Evolutionary conservation across 2,329 filamentous ascomycete species (phyloP).

Genomic region (Herpomyces periplanetae): DNA sequence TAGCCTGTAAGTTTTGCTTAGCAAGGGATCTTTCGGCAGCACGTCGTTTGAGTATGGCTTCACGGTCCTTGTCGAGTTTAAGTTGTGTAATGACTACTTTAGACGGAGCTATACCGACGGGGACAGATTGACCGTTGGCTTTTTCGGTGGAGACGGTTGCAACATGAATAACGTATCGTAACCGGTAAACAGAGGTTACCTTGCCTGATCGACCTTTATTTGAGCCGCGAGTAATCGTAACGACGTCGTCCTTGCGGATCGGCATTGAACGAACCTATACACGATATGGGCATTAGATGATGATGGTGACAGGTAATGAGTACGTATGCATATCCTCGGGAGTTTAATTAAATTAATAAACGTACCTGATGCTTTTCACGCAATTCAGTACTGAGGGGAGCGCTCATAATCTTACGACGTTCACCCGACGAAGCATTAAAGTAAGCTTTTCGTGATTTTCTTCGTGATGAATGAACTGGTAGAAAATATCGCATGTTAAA

Average conservation of each 20-base stretch:
- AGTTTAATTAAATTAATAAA: slow-evolving; percentile 1
- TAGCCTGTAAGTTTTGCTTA: too few species aligned
- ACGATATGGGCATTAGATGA: too few species aligned
- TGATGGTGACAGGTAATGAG: slow-evolving; percentile 1
- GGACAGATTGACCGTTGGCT: slow-evolving; percentile 78
- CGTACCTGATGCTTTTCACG: slow-evolving; percentile 94
- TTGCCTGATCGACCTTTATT: slow-evolving; percentile 98
- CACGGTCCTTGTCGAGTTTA: slow-evolving; percentile 85
- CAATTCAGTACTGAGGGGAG: slow-evolving; percentile 78
- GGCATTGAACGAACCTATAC: slow-evolving; percentile 67
- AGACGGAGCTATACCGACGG: slow-evolving; percentile 69
- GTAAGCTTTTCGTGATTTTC: slow-evolving; percentile 97
- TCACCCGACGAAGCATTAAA: slow-evolving; percentile 77
- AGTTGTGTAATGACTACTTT: slow-evolving; percentile 97
- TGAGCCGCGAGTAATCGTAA: slow-evolving; percentile 55
- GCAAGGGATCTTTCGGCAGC: too few species aligned
- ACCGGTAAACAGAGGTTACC: slow-evolving; percentile 83
- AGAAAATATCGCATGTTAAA: slow-evolving; percentile 3
- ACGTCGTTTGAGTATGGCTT: slow-evolving; percentile 59
- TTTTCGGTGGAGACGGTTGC: slow-evolving; percentile 92
- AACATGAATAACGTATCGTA: slow-evolving; percentile 90
- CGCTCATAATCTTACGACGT: slow-evolving; percentile 87
- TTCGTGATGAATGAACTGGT: slow-evolving; percentile 42
- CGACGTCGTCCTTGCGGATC: slow-evolving; percentile 39
- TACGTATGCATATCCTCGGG: not conserved